Conservation (phyloP, 345 rosid genomes). For the Populus alba region DNA sequence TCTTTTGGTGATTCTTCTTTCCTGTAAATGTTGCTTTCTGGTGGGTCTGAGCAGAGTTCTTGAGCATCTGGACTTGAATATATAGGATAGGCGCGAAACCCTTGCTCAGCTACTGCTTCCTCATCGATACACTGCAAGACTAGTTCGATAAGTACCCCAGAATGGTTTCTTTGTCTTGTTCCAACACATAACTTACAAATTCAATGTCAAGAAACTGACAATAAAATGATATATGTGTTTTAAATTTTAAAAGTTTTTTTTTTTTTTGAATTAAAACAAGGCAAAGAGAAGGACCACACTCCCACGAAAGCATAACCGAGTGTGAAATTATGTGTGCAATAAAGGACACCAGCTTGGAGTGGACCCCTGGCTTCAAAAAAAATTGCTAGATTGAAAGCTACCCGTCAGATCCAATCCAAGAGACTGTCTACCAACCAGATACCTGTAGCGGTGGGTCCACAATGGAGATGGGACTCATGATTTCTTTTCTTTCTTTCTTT, state of each 20-base stretch:
- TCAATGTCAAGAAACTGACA: conserved; percentile 28
- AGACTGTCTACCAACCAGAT: conserved; percentile 31
- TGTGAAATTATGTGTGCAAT: neutral
- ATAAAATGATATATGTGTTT: neutral
- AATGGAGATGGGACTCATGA: neutral
- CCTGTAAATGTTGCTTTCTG: conserved; percentile 9
- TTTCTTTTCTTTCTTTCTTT: neutral
- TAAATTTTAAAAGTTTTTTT: no score
- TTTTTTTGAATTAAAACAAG: neutral
- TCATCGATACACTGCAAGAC: neutral
- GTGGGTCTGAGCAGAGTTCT: conserved; percentile 5
- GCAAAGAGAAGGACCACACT: neutral
- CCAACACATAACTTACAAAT: conserved; percentile 21
- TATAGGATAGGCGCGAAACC: conserved; percentile 13
- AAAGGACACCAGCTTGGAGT: conserved; percentile 9
- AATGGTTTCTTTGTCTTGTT: conserved; percentile 42
- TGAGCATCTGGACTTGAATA: neutral
- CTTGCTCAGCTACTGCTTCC: neutral
- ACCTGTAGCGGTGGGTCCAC: conserved; percentile 7
- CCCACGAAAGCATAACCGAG: neutral
- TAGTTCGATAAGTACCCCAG: conserved; percentile 4
- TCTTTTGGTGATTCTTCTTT: neutral
- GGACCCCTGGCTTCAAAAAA: conserved; percentile 9
- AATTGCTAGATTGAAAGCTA: conserved; percentile 23
- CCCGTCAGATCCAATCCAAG: conserved; percentile 32